Conservation (phyloP, 192 early-diverging fungal genomes). For the Spizellomyces punctatus region DNA sequence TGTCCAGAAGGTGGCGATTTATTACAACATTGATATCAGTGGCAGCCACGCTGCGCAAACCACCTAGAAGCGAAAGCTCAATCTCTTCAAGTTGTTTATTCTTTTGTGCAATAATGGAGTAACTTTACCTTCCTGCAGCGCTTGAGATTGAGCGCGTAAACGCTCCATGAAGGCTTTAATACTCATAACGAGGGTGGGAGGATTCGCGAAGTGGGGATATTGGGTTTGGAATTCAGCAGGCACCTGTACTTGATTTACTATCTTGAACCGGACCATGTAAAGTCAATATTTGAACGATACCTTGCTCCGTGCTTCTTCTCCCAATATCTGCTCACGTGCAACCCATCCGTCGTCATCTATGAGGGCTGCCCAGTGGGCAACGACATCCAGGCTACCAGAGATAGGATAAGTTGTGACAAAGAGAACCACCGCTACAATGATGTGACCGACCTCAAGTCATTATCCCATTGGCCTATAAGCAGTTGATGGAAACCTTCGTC, state of each 20-base stretch:
- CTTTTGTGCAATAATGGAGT: too few relatives aligned
- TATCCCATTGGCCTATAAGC: conserved; percentile 84
- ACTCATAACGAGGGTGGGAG: conserved; percentile 80
- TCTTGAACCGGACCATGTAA: too few relatives aligned
- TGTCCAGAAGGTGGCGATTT: conserved; percentile 11
- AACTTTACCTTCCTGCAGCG: too few relatives aligned
- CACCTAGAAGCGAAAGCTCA: too few relatives aligned
- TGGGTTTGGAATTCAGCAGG: conserved; percentile 91
- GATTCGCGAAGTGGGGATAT: conserved; percentile 90
- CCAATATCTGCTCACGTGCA: conserved; percentile 92
- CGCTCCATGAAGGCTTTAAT: conserved; percentile 70
- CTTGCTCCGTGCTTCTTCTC: conserved; percentile 88
- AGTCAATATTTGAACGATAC: conserved; percentile 11
- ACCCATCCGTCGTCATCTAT: conserved; percentile 89
- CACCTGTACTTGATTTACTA: conserved; percentile 35
- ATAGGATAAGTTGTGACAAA: background rate
- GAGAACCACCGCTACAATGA: background rate
- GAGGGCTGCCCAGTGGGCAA: conserved; percentile 74
- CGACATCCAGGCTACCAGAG: conserved; percentile 69
- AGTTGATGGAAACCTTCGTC: conserved; percentile 93
- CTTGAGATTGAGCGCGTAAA: too few relatives aligned
- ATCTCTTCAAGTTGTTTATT: too few relatives aligned
- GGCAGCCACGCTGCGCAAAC: background rate
- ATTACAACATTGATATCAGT: conserved; percentile 7
- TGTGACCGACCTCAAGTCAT: conserved; percentile 65